These are phyloP conservation scores for Thoreauomyces humboldtii DNA, from an alignment of 192 early-diverging fungal species.

Conservation along the genomic window DNA sequence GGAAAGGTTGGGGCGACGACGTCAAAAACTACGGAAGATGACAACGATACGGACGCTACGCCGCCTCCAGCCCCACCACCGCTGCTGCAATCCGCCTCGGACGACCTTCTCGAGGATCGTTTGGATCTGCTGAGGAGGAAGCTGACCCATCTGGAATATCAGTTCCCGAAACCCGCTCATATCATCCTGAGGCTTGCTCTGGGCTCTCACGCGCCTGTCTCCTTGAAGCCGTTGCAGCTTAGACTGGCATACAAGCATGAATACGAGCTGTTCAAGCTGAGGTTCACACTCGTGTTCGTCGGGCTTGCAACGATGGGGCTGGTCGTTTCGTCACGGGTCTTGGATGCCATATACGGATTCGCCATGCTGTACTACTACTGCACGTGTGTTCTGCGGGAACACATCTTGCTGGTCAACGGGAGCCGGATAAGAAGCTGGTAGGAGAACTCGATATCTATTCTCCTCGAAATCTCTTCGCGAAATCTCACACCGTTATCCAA, in stretches of 20 bases:
- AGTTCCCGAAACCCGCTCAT: constrained; percentile 37
- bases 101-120: not conserved
- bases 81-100: not conserved
- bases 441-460: too few species aligned
- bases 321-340: constrained; percentile 5
- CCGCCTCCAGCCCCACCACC: too few species aligned
- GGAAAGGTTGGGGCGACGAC: not conserved
- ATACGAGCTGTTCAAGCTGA: constrained; percentile 46
- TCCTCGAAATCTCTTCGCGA: too few species aligned
- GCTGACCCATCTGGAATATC: constrained; percentile 29
- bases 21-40: too few species aligned
- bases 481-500: too few species aligned
- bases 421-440: constrained; percentile 37
- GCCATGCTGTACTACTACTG: constrained; percentile 43
- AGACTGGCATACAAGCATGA: constrained; percentile 44
- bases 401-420: constrained; percentile 45
- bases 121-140: constrained; percentile 19
- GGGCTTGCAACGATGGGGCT: not conserved
- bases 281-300: constrained; percentile 29
- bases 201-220: constrained; percentile 36
- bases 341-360: constrained; percentile 39
- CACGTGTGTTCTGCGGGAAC: constrained; percentile 42
- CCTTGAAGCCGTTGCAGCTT: constrained; percentile 34
- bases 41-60: too few species aligned
- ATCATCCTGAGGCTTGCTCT: constrained; percentile 43